Evolutionary conservation across 2,329 filamentous ascomycete species (phyloP).

Genomic region (Lachnellula cervina): DNA sequence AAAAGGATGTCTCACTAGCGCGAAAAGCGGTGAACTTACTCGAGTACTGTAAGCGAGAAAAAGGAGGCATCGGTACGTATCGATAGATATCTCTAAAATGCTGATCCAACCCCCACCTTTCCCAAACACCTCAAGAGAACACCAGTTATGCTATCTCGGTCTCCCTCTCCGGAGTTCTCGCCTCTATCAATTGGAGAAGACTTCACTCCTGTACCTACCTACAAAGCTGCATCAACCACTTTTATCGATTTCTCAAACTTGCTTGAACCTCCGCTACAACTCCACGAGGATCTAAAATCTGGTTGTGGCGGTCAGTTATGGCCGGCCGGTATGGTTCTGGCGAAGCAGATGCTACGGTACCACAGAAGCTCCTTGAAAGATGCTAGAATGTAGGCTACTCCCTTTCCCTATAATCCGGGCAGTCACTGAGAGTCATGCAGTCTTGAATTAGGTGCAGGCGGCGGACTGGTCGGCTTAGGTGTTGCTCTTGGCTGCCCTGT

Average conservation of each 20-base stretch:
- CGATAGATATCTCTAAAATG: not conserved
- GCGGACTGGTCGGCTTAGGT: slow-evolving; percentile 73
- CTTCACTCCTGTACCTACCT: slow-evolving; percentile 53
- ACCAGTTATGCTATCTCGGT: slow-evolving; percentile 23
- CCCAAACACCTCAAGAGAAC: not conserved
- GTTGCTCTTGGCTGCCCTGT: slow-evolving; percentile 53
- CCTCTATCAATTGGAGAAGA: slow-evolving; percentile 44
- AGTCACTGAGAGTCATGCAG: slow-evolving; percentile 40
- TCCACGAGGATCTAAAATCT: slow-evolving; percentile 79
- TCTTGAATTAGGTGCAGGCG: slow-evolving; percentile 87
- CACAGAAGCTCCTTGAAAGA: slow-evolving; percentile 58
- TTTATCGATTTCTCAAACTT: slow-evolving; percentile 67
- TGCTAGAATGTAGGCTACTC: slow-evolving; percentile 60
- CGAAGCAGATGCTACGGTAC: slow-evolving; percentile 77
- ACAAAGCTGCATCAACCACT: slow-evolving; percentile 51
- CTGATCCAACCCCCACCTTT: not conserved
- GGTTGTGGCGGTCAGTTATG: slow-evolving; percentile 93
- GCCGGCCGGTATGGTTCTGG: slow-evolving; percentile 87
- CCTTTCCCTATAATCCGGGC: not conserved
- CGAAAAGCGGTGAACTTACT: not conserved
- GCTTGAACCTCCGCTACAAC: slow-evolving; percentile 61
- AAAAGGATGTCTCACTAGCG: not conserved
- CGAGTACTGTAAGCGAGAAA: not conserved
- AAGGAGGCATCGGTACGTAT: not conserved
- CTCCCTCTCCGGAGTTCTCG: slow-evolving; percentile 30